Evolutionary conservation across 148 eudicot species (phyloP), one percentile per base, ranked within the genome.

Genomic region (Pharnaceum exiguum): DNA sequence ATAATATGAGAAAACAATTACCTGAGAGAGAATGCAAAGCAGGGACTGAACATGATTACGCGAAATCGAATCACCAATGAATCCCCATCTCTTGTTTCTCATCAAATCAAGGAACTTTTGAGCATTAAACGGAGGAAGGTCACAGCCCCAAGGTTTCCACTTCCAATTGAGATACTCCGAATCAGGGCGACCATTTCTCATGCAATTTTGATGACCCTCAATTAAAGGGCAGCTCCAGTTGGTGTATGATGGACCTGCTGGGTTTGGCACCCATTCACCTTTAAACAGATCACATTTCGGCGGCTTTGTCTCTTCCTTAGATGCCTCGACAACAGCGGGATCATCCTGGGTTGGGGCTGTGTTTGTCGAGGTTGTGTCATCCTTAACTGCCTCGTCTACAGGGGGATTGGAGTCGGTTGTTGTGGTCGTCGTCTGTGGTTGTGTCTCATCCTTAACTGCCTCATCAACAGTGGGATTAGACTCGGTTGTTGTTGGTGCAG

Each of bases 1-100:
- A n/a, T n/a, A n/a, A n/a, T n/a, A n/a, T n/a, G 25, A 11, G 40
- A 50, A 8, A 43, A 10, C 13, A 22, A 16, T 38, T 80, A 85
- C 97, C 97, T 88, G 79, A 0, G 90, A 89, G 35, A 88, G 83
- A 45, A 51, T 63, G 69, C 96, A 88, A 42, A 93, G 79, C 68
- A 88, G 65, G 19, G 99, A 88, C 51, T 93, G 99, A 3, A 81
- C 83, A 32, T 93, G 96, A 58, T 89, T 89, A 11, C 95, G 90
- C 32, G 74, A 73, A 50, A 93, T 85, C 2, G 99, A 93, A 71
- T 93, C 99, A 3, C 98, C 98, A 2, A 93, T 79, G 66, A 88
- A 85, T 0, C 89, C 99, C 72, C 80, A 74, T 3, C 77, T 60
- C 62, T 89, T 93, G 49, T 80, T 60, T 55, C 78, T 79, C 98